A percentile compares a stretch with the other conserved stretches of the same genome.
Evolutionary conservation across 108 stramenopile species (phyloP).

Genomic region (Mediolabrus comicus): DNA sequence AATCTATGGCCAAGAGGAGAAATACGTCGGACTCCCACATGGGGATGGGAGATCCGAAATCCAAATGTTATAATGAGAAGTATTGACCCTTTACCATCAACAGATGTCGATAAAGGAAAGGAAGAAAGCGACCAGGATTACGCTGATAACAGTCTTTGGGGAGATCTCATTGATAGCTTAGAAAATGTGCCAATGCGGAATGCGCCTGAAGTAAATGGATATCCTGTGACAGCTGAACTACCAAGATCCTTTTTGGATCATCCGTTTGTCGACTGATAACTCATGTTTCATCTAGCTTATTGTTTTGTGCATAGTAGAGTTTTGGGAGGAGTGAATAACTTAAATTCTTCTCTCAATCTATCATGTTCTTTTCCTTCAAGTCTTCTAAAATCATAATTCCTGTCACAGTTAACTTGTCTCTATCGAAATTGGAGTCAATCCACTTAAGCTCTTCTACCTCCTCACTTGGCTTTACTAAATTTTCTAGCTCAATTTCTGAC

Average conservation of each 20-base stretch:
- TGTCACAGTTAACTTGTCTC: conserved; percentile 40
- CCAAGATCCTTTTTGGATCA: conserved; percentile 11
- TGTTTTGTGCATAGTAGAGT: not conserved
- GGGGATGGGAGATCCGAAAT: conserved; percentile 37
- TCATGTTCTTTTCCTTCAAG: conserved; percentile 47
- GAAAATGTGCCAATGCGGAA: conserved; percentile 20
- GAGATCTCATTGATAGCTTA: conserved; percentile 21
- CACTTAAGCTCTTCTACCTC: conserved; percentile 60
- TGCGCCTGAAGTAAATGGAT: conserved; percentile 2
- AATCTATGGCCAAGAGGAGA: conserved; percentile 26
- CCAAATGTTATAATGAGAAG: conserved; percentile 26
- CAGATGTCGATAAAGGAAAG: not conserved
- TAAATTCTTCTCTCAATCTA: conserved; percentile 33
- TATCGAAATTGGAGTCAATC: conserved; percentile 50
- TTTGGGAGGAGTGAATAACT: not conserved
- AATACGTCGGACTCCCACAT: conserved; percentile 8
- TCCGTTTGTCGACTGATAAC: not conserved
- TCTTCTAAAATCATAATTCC: conserved; percentile 56
- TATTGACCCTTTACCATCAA: conserved; percentile 20
- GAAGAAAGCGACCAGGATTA: not conserved
- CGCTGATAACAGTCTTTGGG: conserved; percentile 11
- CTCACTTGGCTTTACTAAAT: conserved; percentile 35
- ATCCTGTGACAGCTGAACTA: conserved; percentile 23
- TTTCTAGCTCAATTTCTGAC: conserved; percentile 42
- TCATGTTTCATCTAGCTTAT: not conserved